Base-by-base conservation (phyloP, 805 yeast species). In the Metschnikowia bowlesiae region DNA sequence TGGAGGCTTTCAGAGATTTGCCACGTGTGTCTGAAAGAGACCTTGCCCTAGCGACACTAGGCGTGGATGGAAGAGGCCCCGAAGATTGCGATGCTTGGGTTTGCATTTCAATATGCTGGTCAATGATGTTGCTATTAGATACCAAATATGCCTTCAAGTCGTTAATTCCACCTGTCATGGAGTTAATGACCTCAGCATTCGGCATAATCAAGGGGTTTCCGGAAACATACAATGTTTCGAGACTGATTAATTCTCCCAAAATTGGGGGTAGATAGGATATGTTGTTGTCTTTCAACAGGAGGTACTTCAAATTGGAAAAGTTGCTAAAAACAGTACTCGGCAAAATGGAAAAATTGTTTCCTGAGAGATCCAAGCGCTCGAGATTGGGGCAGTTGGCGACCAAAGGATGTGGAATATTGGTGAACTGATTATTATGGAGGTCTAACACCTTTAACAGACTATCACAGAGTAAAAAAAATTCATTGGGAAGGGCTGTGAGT, bases 331-430 rank as follows among this genome's bases (percentile, higher is more conserved):
- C 73, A 3, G 62, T 52, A n/a, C 57, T 54, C 1, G 88, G 85
- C 13, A 87, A 64, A 3, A 59, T 54, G n/a, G 64, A 61, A 30
- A 87, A 66, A 28, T 62, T 64, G 62, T 87, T 87, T 35, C 71
- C 66, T 18, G 89, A 82, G 18, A 87, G 63, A 64, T 87, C 92
- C 39, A 87, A 65, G 46, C 83, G 82, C 58, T 85, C 91, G 48
- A 87, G 66, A 7, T 73, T 70, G 10, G 60, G 58, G 38, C 77
- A 70, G 3, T 61, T 32, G 8, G 34, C 60, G 16, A 58, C 51
- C 51, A 80, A 58, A 6, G 73, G 64, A 1, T 58, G 63, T 0
- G 95, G 90, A 41, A 87, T 74, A 42, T 67, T 71, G 2, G 70
- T 56, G 46, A 88, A 73, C 41, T 68, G 62, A 62, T 88, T 88